Base-by-base conservation (phyloP, 306 rosid species). In the Sphenostylis stenocarpa region DNA sequence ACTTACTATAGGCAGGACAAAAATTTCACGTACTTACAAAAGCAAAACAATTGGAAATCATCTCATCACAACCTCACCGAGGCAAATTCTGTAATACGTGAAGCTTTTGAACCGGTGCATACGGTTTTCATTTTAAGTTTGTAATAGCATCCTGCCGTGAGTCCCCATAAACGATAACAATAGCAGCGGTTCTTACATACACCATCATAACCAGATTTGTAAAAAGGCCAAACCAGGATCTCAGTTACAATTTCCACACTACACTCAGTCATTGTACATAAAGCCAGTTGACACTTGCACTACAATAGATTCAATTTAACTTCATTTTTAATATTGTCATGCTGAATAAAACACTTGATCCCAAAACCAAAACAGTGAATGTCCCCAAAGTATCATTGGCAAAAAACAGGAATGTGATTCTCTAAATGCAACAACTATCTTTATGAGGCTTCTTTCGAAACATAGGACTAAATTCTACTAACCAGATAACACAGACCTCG, bases 241-340 rank as follows among this genome's bases (percentile, higher is more conserved):
- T 43, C 52, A 61, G 24, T 56, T 56, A 36, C 28, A 61, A 11
- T 63, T 52, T 33, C 57, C 23, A 13, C 44, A 53, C 49, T 56
- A 70, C 47, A 70, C 47, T 76, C 34, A 39, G 60, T 13, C 48
- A 51, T 62, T 8, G 34, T 45, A 68, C 52, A 58, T 8, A 67
- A 58, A 67, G 73, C 73, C 14, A 43, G 39, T 79, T 33, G 77
- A 26, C 39, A 64, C 47, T 75, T 57, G 44, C 56, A 49, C 72
- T 15, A 41, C 24, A 51, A 51, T 51, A 51, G 38, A 63, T 81
- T 76, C 3, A 67, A 67, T 43, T 67, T 57, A 39, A 62, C 19
- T 44, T 4, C 7, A 26, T 47, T 68, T n/a, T 19, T n/a, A 29
- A 73, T 16, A 65, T 61, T 61, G 31, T 60, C 67, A 60, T 26